Conservation (phyloP, 495 filamentous ascomycete genomes). For the Penicillium mononematosum region DNA sequence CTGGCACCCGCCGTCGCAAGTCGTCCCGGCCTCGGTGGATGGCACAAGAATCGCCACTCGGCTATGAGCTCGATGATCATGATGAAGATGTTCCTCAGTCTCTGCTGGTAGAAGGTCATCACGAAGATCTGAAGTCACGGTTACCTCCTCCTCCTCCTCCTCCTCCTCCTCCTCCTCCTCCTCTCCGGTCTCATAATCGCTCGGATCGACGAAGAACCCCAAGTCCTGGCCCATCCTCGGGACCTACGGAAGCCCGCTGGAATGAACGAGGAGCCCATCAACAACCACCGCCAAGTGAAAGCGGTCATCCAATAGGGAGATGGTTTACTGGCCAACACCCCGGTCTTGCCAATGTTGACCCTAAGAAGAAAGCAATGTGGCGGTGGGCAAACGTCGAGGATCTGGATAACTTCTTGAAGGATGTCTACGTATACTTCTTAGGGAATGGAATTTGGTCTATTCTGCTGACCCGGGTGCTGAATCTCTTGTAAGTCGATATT, state of each 20-base stretch:
- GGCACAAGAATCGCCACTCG: constrained; percentile 25
- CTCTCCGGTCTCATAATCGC: constrained; percentile 32
- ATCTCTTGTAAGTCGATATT: constrained; percentile 62
- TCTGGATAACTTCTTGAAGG: constrained; percentile 83
- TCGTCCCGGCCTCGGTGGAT: constrained; percentile 36
- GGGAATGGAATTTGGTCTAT: constrained; percentile 92
- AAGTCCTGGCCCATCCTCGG: constrained; percentile 49
- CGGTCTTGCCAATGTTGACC: constrained; percentile 54
- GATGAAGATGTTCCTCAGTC: constrained; percentile 93
- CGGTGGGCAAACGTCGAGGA: constrained; percentile 93
- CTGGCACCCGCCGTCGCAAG: constrained; percentile 32
- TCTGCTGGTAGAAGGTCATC: constrained; percentile 69
- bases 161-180: too few species aligned
- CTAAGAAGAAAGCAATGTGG: constrained; percentile 87
- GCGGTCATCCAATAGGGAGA: constrained; percentile 26
- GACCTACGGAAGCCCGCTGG: constrained; percentile 61
- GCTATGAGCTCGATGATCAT: constrained; percentile 62
- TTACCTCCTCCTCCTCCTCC: constrained; percentile 41
- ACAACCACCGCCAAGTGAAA: constrained; percentile 43
- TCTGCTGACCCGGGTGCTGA: constrained; percentile 63
- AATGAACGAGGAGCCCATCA: constrained; percentile 63
- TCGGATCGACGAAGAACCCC: constrained; percentile 25
- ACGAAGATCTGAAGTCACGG: constrained; percentile 36
- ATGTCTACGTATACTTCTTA: constrained; percentile 88
- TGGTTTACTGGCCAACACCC: constrained; percentile 39